Base-by-base conservation (phyloP, 164 flowering plant species). In the Akebia trifoliata region DNA sequence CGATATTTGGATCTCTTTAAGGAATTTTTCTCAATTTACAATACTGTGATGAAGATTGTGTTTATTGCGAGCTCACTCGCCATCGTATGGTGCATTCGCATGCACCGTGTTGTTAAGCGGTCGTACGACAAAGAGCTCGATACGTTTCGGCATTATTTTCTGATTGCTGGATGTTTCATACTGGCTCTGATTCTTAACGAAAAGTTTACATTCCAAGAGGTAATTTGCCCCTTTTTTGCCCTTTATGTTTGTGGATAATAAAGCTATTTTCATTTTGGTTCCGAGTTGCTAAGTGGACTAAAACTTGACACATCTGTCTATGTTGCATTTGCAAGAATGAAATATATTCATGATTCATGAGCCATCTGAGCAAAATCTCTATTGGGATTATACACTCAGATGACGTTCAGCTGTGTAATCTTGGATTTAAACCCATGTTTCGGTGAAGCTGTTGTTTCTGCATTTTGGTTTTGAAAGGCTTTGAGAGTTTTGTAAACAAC, bases 21-120 rank as follows among this genome's bases (percentile, higher is more conserved):
- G 20, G 82, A 81, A n/a, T 88, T 74, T 65, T 65, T 92, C 15
- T 88, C 96, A 0, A 49, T 79, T 5, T 92, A 92, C 69, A 92
- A 92, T 54, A 71, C 85, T 53, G 78, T 82, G 51, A 92, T 92
- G 98, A 92, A 92, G 74, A 38, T 88, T 43, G 87, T 92, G 15
- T 92, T 88, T 74, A 72, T 92, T 11, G 85, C 42, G 44, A 86
- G 87, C 68, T 79, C 96, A 4, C 60, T 77, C 21, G 79, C 90
- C 4, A 86, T 86, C 38, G 92, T 88, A 5, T 86, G 95, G 95
- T 86, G 84, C 67, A 92, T 92, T 82, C 66, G 98, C 60, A 59
- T 26, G 62, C 83, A 88, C 56, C 77, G 42, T 1, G 55, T 73
- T 8, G 86, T 91, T 54, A 69, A 60, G 67, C 78, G 90, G 1